phyloP scores from a whole-genome alignment of 2,329 filamentous ascomycete genomes.

The Pestalotiopsis sp. region DNA sequence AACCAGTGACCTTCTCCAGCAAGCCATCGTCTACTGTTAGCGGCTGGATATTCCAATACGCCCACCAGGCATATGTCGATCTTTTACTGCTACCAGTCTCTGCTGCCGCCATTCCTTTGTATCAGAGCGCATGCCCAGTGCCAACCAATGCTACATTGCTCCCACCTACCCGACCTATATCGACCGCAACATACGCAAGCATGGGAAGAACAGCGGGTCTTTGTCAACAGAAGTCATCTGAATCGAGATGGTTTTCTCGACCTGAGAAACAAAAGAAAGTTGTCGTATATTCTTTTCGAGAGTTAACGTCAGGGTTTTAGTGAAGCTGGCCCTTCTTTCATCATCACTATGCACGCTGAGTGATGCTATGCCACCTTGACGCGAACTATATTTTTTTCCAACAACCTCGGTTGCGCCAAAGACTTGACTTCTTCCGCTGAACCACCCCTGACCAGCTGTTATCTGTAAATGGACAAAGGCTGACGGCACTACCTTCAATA shows the following conservation, averaged over 20 bases:
- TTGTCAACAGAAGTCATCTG: too few species aligned
- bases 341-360: neutral
- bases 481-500: neutral
- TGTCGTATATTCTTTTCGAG: neutral
- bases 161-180: neutral
- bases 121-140: neutral
- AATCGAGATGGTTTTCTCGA: neutral
- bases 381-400: neutral
- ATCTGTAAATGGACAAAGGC: neutral
- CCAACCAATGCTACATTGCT: neutral
- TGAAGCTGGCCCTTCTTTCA: neutral
- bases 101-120: neutral
- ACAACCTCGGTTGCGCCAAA: neutral
- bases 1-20: neutral
- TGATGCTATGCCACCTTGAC: neutral
- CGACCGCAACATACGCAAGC: neutral
- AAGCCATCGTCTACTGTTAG: neutral
- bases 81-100: neutral
- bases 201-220: too few species aligned
- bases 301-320: neutral
- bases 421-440: neutral
- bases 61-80: neutral
- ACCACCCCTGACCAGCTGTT: neutral
- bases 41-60: neutral
- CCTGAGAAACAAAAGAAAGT: neutral